Conservation (phyloP, 2,329 filamentous ascomycete species). For the Chaetoscypha palmicola region DNA sequence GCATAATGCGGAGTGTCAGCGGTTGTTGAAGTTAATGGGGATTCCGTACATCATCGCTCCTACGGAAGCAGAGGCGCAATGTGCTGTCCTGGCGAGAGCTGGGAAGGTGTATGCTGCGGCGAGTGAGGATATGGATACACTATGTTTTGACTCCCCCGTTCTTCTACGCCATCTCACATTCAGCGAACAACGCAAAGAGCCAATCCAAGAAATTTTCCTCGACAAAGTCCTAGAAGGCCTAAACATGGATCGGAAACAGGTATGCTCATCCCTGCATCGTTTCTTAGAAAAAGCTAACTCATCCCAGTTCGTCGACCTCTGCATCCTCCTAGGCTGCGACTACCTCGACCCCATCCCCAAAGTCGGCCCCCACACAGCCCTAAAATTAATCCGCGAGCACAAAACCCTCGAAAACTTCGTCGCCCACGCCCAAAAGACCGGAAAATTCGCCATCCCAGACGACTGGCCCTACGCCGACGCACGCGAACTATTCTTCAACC, state of each 20-base stretch:
- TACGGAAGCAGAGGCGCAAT: constrained; percentile 96
- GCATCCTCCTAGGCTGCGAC: constrained; percentile 94
- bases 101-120: constrained; percentile 96
- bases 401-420: constrained; percentile 82
- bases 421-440: constrained; percentile 67
- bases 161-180: constrained; percentile 90
- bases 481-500: constrained; percentile 82
- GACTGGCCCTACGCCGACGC: constrained; percentile 95
- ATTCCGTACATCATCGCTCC: constrained; percentile 92
- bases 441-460: constrained; percentile 81
- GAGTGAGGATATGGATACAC: constrained; percentile 97
- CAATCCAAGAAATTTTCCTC: constrained; percentile 89
- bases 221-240: constrained; percentile 81
- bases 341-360: constrained; percentile 97
- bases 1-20: constrained; percentile 93
- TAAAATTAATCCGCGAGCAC: constrained; percentile 91
- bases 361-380: constrained; percentile 81
- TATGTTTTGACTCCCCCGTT: constrained; percentile 91
- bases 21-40: constrained; percentile 87
- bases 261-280: constrained; percentile 31
- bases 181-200: constrained; percentile 94
- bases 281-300: constrained; percentile 3
- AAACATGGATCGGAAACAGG: constrained; percentile 80
- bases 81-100: constrained; percentile 77
- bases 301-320: constrained; percentile 85